Base-by-base conservation (phyloP, 2,329 filamentous ascomycete genomes). In the Exophiala calicioides region DNA sequence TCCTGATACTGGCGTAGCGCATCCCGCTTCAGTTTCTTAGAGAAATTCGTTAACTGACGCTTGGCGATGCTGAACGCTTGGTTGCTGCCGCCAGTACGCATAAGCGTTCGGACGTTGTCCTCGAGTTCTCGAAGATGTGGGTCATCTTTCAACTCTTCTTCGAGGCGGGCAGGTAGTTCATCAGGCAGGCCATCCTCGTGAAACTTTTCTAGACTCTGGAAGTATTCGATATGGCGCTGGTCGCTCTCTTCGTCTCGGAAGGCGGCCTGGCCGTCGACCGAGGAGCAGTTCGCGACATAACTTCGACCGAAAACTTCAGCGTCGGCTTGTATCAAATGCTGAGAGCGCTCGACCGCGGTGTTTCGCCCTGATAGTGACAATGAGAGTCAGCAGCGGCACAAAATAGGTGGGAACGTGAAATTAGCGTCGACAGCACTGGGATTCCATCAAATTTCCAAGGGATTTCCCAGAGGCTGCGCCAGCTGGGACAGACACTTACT, bases 181-280 rank as follows among this genome's bases (percentile, higher is more conserved):
- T 18, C 23, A 4, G 53, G 53, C n/a, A 56, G 35, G 9, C 48
- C 52, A 5, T 29, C 23, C 29, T 55, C 48, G 20, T 38, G 44
- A 20, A 54, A 56, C n/a, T 39, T 41, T 38, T 52, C 44, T 6
- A 56, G 34, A 24, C 47, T 47, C 24, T 54, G 47, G 34, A 56
- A 56, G 44, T 49, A 56, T 4, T 54, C 51, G 47, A 56, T 47
- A 41, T 55, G 47, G 5, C 48, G 36, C 5, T 52, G 36, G 24
- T 55, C 44, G 15, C 21, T 19, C 31, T 47, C 13, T 34, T 52
- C 42, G 4, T 35, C 24, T 9, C 36, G 47, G 27, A 56, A 56
- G 20, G 53, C 51, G 7, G 32, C 47, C 29, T 55, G 47, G 27
- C 53, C 51, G 32, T 52, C 47, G 26, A 56, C 44, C 15, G 53